Evolutionary conservation across 2,329 filamentous ascomycete species (phyloP).

Genomic region (Trichoderma gracile): DNA sequence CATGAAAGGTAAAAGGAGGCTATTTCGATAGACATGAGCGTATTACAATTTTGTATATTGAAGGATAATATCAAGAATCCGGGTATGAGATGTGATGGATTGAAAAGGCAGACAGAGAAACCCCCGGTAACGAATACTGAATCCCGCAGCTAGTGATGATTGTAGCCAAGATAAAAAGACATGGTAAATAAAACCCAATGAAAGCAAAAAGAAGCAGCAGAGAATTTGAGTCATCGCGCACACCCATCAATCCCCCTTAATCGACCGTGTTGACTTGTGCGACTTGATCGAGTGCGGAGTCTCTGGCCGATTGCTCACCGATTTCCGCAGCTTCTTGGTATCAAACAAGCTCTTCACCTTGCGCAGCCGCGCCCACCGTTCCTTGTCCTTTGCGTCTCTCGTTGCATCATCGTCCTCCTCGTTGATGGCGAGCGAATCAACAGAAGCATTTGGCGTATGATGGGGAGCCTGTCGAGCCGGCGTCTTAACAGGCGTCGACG

Average conservation of each 20-base stretch:
- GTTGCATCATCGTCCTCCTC: conserved; percentile 46
- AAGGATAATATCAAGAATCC: neutral
- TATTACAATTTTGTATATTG: conserved; percentile 19
- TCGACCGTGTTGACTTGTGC: conserved; percentile 7
- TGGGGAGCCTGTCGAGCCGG: conserved; percentile 1
- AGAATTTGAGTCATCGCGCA: neutral
- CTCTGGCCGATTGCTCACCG: conserved; percentile 46
- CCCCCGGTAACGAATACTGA: neutral
- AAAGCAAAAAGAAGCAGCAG: conserved; percentile 7
- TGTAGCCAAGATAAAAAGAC: neutral
- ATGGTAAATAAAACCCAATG: neutral
- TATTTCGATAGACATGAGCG: neutral
- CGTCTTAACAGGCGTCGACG: conserved; percentile 27
- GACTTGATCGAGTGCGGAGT: conserved; percentile 38
- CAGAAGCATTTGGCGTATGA: conserved; percentile 20
- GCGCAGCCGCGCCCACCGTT: conserved; percentile 70
- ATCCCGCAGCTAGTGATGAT: neutral
- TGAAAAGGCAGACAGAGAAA: neutral
- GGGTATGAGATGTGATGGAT: neutral
- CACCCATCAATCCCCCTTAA: conserved; percentile 14
- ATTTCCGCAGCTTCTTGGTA: conserved; percentile 57
- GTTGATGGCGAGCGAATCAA: conserved; percentile 26
- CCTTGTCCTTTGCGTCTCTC: conserved; percentile 64
- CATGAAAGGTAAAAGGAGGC: neutral
- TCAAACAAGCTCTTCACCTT: conserved; percentile 72